Conservation (phyloP, 1,284 basidiomycete genomes). For the Omphalotus olearius region DNA sequence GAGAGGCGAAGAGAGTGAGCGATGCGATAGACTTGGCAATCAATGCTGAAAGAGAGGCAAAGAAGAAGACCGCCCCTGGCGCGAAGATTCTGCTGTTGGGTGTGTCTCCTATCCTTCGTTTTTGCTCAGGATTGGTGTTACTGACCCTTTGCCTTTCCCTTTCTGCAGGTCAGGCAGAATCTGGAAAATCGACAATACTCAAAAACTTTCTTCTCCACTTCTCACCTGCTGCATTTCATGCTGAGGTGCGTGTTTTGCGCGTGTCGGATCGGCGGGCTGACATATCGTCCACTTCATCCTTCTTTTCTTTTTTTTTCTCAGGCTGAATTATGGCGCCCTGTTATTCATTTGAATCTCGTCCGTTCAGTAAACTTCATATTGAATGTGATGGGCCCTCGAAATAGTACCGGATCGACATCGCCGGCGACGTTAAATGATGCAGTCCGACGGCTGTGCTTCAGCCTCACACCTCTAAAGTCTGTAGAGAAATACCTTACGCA, state of each 20-base stretch:
- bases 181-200: conserved; percentile 62
- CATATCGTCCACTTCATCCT: not conserved
- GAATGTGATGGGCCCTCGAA: conserved; percentile 32
- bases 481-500: conserved; percentile 48
- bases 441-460: conserved; percentile 43
- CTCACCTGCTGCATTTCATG: conserved; percentile 52
- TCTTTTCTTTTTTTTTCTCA: conserved; percentile 14
- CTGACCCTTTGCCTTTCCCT: not conserved
- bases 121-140: not conserved
- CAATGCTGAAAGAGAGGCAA: conserved; percentile 38
- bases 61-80: conserved; percentile 26
- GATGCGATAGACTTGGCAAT: conserved; percentile 51
- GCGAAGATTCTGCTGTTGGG: conserved; percentile 54
- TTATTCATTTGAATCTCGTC: conserved; percentile 62
- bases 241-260: conserved; percentile 33
- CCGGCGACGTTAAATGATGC: conserved; percentile 26
- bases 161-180: conserved; percentile 55
- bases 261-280: not conserved
- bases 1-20: conserved; percentile 48
- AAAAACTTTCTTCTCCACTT: conserved; percentile 64
- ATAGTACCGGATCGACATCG: conserved; percentile 5
- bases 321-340: conserved; percentile 52
- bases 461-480: conserved; percentile 49
- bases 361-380: conserved; percentile 56
- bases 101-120: conserved; percentile 24